Conservation (phyloP, 768 basidiomycete genomes). For the Scleroderma citrinum region DNA sequence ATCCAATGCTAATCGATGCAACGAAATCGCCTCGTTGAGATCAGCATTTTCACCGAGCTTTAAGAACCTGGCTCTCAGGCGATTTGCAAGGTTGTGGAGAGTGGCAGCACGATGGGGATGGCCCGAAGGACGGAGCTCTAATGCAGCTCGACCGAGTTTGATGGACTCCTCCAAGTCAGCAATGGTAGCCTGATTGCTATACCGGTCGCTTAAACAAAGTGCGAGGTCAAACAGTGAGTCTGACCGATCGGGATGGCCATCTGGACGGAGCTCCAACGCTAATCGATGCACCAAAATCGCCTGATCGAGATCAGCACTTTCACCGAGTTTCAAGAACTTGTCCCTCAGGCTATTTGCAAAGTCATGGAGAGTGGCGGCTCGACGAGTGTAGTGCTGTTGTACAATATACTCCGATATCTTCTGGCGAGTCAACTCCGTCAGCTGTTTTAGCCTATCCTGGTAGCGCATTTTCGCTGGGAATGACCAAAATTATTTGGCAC, state of each 20-base stretch:
- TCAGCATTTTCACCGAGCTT: not conserved
- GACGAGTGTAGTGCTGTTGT: too few species aligned
- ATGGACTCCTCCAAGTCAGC: too few species aligned
- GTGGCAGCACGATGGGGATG: not conserved
- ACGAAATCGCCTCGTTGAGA: not conserved
- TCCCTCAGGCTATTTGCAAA: not conserved
- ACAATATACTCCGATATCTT: not conserved
- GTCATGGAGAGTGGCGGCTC: not conserved
- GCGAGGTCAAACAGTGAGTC: not conserved
- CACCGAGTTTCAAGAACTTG: not conserved
- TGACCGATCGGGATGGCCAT: not conserved
- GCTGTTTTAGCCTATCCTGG: not conserved
- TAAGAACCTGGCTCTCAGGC: not conserved
- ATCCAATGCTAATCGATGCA: not conserved
- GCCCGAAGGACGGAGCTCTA: not conserved
- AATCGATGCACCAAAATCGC: not conserved
- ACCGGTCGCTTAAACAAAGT: too few species aligned
- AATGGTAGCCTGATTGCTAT: too few species aligned
- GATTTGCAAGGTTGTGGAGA: not conserved
- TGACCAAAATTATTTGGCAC: not conserved
- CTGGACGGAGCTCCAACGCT: not conserved
- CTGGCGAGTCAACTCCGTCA: not conserved
- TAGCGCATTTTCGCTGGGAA: not conserved
- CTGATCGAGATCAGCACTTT: conserved; percentile 12
- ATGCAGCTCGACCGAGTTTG: too few species aligned